These are phyloP conservation scores for Botrytis cinerea DNA, from an alignment of 2,329 filamentous ascomycete genomes.

Conservation along the genomic window DNA sequence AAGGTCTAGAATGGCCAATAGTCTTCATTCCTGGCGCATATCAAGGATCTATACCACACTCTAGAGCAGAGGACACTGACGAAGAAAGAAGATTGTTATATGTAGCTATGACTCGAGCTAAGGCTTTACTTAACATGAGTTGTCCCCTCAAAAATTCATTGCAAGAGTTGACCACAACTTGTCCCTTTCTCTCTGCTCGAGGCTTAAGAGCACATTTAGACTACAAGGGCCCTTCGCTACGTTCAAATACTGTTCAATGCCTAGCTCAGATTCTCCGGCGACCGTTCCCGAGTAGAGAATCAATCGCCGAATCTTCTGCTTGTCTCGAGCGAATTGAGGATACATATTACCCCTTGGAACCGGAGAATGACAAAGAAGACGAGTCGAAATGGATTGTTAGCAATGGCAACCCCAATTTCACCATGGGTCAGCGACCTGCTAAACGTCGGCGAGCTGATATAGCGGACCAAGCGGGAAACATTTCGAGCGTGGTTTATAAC, in stretches of 20 bases:
- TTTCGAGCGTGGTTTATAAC: conserved; percentile 36
- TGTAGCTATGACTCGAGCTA: conserved; percentile 93
- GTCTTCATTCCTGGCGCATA: conserved; percentile 92
- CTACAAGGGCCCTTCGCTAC: conserved; percentile 69
- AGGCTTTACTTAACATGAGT: conserved; percentile 83
- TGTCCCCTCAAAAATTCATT: conserved; percentile 70
- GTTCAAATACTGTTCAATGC: conserved; percentile 60
- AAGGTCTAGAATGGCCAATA: conserved; percentile 93
- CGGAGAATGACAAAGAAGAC: conserved; percentile 48
- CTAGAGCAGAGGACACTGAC: conserved; percentile 77
- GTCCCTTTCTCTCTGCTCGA: conserved; percentile 66
- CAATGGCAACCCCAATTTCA: conserved; percentile 33
- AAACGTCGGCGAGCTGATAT: conserved; percentile 38
- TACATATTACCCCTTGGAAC: conserved; percentile 66
- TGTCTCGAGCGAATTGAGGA: conserved; percentile 63
- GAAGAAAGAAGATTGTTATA: conserved; percentile 90
- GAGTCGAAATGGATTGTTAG: conserved; percentile 43
- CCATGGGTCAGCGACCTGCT: conserved; percentile 31
- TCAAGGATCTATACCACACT: conserved; percentile 87
- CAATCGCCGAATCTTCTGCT: conserved; percentile 47
- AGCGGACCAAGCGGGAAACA: conserved; percentile 23
- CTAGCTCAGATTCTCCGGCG: conserved; percentile 73
- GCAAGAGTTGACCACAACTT: conserved; percentile 64
- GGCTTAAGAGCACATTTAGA: conserved; percentile 55
- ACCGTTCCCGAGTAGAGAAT: conserved; percentile 55